A percentile compares a stretch with the other conserved stretches of the same genome.
Conservation (phyloP, 768 basidiomycete species). For the Suillus fuscotomentosus region DNA sequence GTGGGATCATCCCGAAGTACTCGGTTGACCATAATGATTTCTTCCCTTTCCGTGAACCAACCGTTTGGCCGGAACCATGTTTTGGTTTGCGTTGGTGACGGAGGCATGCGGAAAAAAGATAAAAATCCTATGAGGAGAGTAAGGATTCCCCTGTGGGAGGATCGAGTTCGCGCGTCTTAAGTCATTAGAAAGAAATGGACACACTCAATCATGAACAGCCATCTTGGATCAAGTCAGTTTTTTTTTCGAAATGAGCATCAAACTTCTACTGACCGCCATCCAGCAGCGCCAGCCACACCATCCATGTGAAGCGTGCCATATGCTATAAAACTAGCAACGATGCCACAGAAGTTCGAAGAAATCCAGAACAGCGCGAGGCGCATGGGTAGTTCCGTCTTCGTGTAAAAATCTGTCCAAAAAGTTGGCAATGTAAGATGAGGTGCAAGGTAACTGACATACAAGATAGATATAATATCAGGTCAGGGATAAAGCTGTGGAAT, state of each 20-base stretch:
- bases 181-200: constrained; percentile 33
- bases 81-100: constrained; percentile 59
- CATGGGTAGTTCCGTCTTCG: constrained; percentile 55
- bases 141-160: constrained; percentile 37
- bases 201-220: constrained; percentile 60
- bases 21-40: constrained; percentile 57
- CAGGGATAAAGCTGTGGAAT: constrained; percentile 48
- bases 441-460: constrained; percentile 34
- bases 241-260: not conserved
- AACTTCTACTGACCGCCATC: constrained; percentile 41
- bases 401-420: constrained; percentile 43
- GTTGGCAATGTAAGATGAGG: not conserved
- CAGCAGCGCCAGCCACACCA: constrained; percentile 49
- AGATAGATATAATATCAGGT: constrained; percentile 59
- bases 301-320: constrained; percentile 62
- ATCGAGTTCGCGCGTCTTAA: constrained; percentile 38
- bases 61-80: constrained; percentile 57
- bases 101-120: constrained; percentile 59
- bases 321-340: constrained; percentile 54
- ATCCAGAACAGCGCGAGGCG: constrained; percentile 59
- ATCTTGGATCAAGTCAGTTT: constrained; percentile 25
- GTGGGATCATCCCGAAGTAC: constrained; percentile 63
- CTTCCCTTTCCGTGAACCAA: constrained; percentile 64
- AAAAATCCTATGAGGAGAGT: constrained; percentile 52
- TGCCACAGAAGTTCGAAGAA: constrained; percentile 42